Percentiles rank a stretch among this genome's conserved stretches.
Evolutionary conservation across 352 stramenopile genomes (phyloP).

Genomic region (Globisporangium nunn): DNA sequence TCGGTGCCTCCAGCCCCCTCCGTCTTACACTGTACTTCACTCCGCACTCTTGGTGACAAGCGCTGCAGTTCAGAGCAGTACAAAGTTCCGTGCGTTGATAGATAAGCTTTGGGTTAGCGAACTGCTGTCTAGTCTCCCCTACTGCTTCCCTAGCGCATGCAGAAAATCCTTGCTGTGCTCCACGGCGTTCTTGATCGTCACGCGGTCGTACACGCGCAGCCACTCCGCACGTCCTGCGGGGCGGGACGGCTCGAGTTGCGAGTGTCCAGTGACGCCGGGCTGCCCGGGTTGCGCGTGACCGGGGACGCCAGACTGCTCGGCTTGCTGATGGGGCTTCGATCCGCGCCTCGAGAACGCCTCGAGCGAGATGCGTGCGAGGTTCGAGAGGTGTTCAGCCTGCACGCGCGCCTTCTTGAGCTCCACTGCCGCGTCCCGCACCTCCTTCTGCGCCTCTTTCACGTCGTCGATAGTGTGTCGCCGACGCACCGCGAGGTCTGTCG

Average conservation of each 20-base stretch:
- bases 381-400: slow-evolving; percentile 67
- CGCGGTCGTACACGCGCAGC: slow-evolving; percentile 59
- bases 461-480: slow-evolving; percentile 79
- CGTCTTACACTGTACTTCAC: too few relatives aligned
- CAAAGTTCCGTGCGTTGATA: background rate
- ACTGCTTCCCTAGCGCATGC: slow-evolving; percentile 15
- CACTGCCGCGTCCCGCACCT: slow-evolving; percentile 52
- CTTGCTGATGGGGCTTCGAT: slow-evolving; percentile 6
- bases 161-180: slow-evolving; percentile 61
- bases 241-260: background rate
- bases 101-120: background rate
- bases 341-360: slow-evolving; percentile 43
- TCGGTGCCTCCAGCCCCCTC: too few relatives aligned
- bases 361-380: slow-evolving; percentile 59
- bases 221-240: slow-evolving; percentile 27
- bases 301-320: background rate
- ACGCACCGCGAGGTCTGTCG: slow-evolving; percentile 45
- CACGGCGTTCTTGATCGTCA: slow-evolving; percentile 57
- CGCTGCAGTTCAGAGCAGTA: too few relatives aligned
- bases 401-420: slow-evolving; percentile 69
- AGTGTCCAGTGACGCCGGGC: slow-evolving; percentile 8
- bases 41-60: too few relatives aligned
- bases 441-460: slow-evolving; percentile 67
- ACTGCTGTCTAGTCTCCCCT: background rate
- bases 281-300: slow-evolving; percentile 14